These are phyloP conservation scores for Ogataea nakhonphanomensis DNA, from an alignment of 805 yeast genomes.

Conservation along the genomic window DNA sequence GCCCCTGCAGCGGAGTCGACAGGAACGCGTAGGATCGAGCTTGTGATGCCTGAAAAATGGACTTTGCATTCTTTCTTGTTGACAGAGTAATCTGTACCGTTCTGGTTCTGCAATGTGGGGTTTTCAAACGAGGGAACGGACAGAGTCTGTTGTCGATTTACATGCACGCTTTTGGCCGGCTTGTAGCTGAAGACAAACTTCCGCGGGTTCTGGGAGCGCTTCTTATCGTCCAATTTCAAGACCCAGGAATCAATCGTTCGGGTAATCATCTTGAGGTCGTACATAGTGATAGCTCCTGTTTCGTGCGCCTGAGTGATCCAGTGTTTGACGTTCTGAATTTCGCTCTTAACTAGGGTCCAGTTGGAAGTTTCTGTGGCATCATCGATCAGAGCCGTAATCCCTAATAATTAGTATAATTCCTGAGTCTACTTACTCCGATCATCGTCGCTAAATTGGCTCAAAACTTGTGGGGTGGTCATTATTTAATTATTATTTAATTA, in stretches of 20 bases:
- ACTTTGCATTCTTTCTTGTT: conserved; percentile 1
- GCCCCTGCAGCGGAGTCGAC: conserved; percentile 13
- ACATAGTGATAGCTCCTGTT: conserved; percentile 21
- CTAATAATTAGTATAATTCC: conserved; percentile 1
- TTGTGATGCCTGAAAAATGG: conserved; percentile 10
- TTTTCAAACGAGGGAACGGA: neutral
- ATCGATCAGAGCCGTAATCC: conserved; percentile 2
- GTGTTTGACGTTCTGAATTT: conserved; percentile 17
- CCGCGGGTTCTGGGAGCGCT: conserved; percentile 12
- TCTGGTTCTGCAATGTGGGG: conserved; percentile 10
- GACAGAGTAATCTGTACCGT: neutral
- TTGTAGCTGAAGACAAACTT: conserved; percentile 22
- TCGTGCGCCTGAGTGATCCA: conserved; percentile 17
- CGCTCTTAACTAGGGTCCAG: conserved; percentile 4
- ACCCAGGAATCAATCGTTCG: conserved; percentile 18
- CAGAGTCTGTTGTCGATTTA: neutral
- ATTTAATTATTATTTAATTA: neutral
- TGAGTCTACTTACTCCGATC: neutral
- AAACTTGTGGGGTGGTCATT: conserved; percentile 1
- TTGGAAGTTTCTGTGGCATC: conserved; percentile 1
- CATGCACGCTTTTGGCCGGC: conserved; percentile 8
- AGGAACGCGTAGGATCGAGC: conserved; percentile 15
- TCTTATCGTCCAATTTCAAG: conserved; percentile 20
- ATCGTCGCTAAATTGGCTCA: neutral
- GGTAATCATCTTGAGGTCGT: conserved; percentile 24